Conservation (phyloP, 768 basidiomycete genomes). For the Pholiota microspora region DNA sequence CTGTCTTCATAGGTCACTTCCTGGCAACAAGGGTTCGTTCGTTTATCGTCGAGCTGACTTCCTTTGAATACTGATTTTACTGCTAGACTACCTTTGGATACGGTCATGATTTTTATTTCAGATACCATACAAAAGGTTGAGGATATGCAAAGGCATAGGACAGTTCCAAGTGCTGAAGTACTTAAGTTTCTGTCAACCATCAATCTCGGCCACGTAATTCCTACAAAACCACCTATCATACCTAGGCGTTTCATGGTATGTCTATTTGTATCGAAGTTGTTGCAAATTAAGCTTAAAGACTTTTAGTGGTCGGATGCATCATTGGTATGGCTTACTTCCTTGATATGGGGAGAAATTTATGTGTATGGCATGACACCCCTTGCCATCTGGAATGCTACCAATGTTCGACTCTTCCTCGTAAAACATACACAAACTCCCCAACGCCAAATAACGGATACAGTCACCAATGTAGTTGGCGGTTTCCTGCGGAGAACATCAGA, state of each 20-base stretch:
- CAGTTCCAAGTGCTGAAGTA: slow-evolving; percentile 64
- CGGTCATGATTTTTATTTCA: slow-evolving; percentile 83
- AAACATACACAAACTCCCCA: slow-evolving; percentile 75
- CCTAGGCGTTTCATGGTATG: slow-evolving; percentile 78
- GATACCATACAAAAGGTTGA: slow-evolving; percentile 87
- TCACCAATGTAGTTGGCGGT: slow-evolving; percentile 81
- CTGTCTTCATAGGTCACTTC: slow-evolving; percentile 62
- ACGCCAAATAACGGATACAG: slow-evolving; percentile 74
- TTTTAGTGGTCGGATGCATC: slow-evolving; percentile 90
- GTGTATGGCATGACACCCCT: slow-evolving; percentile 85
- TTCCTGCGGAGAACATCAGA: slow-evolving; percentile 56
- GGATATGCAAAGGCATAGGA: slow-evolving; percentile 68
- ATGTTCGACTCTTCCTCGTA: slow-evolving; percentile 86
- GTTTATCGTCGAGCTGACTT: background rate
- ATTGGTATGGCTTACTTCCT: slow-evolving; percentile 86
- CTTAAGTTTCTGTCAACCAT: slow-evolving; percentile 73
- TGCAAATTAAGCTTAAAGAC: background rate
- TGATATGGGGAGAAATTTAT: slow-evolving; percentile 96
- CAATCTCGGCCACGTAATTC: slow-evolving; percentile 70
- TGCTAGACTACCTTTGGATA: slow-evolving; percentile 80
- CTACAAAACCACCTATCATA: slow-evolving; percentile 59
- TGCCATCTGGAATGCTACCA: slow-evolving; percentile 89
- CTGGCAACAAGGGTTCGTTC: slow-evolving; percentile 89
- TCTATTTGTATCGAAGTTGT: slow-evolving; percentile 10
- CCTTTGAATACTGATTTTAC: background rate